These are phyloP conservation scores for Ceratorhiza oryzae-sativae DNA, from an alignment of 1,284 basidiomycete species.

Conservation along the genomic window DNA sequence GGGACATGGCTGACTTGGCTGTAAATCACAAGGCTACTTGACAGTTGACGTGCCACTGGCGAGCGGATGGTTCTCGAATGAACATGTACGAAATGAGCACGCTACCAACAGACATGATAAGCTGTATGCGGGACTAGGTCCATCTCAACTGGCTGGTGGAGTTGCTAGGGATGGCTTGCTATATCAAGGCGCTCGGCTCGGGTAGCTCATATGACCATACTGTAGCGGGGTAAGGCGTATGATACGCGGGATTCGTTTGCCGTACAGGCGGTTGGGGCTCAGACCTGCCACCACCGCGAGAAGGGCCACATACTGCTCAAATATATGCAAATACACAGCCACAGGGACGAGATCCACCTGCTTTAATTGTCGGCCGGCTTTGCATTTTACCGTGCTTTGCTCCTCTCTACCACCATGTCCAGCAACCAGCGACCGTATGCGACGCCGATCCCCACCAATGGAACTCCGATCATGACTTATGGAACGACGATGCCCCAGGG, in stretches of 20 bases:
- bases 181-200: slow-evolving; percentile 5
- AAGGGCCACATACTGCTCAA: background rate
- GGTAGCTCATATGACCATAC: slow-evolving; percentile 17
- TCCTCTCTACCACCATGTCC: slow-evolving; percentile 8
- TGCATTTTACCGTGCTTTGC: background rate
- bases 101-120: background rate
- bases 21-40: background rate
- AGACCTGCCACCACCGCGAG: slow-evolving; percentile 31
- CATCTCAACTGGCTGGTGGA: background rate
- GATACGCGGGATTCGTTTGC: slow-evolving; percentile 25
- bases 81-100: background rate
- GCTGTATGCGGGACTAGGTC: background rate
- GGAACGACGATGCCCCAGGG: slow-evolving; percentile 12
- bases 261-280: slow-evolving; percentile 31
- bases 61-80: background rate
- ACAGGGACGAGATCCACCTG: background rate
- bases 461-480: slow-evolving; percentile 1
- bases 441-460: slow-evolving; percentile 1
- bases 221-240: slow-evolving; percentile 9
- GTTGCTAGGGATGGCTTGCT: background rate
- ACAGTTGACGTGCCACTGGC: background rate
- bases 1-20: background rate
- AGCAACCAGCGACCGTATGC: slow-evolving; percentile 20
- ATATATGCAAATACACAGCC: background rate
- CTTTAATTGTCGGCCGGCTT: slow-evolving; percentile 6